Evolutionary conservation across 805 yeast genomes (phyloP).

Genomic region (Scheffersomyces lignosus): DNA sequence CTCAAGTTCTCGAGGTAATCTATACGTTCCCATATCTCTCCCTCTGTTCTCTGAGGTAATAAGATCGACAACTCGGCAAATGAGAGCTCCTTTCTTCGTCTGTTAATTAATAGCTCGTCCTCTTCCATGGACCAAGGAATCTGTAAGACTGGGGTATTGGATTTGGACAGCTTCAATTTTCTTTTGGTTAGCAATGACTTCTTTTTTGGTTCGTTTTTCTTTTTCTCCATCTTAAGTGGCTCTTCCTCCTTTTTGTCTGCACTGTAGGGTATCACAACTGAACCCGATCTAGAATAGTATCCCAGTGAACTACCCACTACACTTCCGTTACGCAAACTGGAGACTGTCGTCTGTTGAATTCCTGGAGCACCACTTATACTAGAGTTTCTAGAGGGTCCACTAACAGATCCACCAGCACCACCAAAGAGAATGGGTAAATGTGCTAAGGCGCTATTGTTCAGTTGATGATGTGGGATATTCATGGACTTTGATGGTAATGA

Average conservation of each 20-base stretch:
- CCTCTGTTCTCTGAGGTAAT: slow-evolving; percentile 69
- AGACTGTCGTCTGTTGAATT: slow-evolving; percentile 31
- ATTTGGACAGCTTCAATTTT: neutral
- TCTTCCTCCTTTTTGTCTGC: slow-evolving; percentile 28
- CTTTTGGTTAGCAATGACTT: slow-evolving; percentile 3
- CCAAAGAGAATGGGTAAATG: slow-evolving; percentile 46
- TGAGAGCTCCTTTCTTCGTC: slow-evolving; percentile 58
- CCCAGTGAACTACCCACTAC: slow-evolving; percentile 29
- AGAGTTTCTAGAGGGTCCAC: slow-evolving; percentile 41
- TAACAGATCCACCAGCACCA: slow-evolving; percentile 34
- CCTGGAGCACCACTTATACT: slow-evolving; percentile 39
- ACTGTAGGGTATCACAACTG: slow-evolving; percentile 36
- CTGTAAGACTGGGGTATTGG: slow-evolving; percentile 18
- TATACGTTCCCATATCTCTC: slow-evolving; percentile 69
- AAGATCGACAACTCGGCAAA: slow-evolving; percentile 73
- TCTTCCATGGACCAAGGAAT: slow-evolving; percentile 64
- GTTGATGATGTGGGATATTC: slow-evolving; percentile 49
- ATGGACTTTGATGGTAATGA: slow-evolving; percentile 45
- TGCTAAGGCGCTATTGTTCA: slow-evolving; percentile 36
- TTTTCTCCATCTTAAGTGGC: slow-evolving; percentile 18
- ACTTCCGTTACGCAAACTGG: slow-evolving; percentile 43
- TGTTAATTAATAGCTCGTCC: slow-evolving; percentile 61
- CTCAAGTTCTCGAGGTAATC: slow-evolving; percentile 42
- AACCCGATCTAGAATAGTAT: slow-evolving; percentile 37
- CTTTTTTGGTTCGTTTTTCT: slow-evolving; percentile 9